Conservation (phyloP, 2,329 filamentous ascomycete species). For the Penicillium sp. region DNA sequence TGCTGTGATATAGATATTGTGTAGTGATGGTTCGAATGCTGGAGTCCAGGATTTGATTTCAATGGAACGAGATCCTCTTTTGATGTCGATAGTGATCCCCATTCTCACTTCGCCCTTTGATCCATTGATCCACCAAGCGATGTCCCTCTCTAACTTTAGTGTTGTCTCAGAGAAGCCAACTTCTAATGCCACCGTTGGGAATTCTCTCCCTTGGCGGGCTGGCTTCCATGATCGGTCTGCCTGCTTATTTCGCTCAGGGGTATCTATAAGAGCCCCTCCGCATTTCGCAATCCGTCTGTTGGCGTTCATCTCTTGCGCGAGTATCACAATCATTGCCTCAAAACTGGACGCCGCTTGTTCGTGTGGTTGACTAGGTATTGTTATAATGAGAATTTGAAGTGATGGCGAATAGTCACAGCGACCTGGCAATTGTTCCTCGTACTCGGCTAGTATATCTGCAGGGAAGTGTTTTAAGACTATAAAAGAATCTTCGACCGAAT, state of each 20-base stretch:
- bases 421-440: background rate
- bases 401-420: background rate
- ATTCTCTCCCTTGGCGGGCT: background rate
- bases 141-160: background rate
- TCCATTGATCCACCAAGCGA: background rate
- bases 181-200: background rate
- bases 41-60: background rate
- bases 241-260: background rate
- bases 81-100: background rate
- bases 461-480: background rate
- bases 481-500: background rate
- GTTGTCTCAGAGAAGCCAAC: background rate
- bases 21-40: background rate
- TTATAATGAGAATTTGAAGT: background rate
- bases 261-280: background rate
- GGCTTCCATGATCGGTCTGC: background rate
- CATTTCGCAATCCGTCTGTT: background rate
- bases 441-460: background rate
- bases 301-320: background rate
- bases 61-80: background rate
- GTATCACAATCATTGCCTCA: background rate
- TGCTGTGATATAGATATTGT: background rate
- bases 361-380: background rate
- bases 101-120: background rate
- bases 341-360: background rate